A percentile compares a stretch with the other conserved stretches of the same genome.
Conservation (phyloP, 78 protist species). For the Emiliania huxleyi region DNA sequence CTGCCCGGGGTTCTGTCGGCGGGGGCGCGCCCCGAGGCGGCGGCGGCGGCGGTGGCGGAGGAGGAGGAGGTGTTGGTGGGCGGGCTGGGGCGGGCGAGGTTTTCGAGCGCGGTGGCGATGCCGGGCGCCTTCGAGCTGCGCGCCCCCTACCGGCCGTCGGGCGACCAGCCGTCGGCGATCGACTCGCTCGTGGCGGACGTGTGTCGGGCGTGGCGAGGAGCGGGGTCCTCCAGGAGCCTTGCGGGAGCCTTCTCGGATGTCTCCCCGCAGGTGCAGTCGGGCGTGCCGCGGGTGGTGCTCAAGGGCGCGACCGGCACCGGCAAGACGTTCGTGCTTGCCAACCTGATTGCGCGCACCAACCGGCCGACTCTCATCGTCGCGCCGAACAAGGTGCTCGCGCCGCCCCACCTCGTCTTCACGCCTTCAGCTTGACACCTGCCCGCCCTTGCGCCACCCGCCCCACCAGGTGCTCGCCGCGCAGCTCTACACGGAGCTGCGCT, state of each 20-base stretch:
- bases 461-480: conserved; percentile 41
- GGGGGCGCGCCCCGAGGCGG: neutral
- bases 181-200: neutral
- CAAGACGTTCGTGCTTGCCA: conserved; percentile 47
- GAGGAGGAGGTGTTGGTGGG: neutral
- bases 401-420: neutral
- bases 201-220: no score
- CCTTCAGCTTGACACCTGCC: neutral
- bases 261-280: no score
- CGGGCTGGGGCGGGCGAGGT: neutral
- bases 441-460: neutral
- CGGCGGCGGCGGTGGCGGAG: neutral
- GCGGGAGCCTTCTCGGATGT: no score
- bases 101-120: neutral
- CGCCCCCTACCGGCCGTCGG: neutral
- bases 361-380: conserved; percentile 45
- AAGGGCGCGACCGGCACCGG: conserved; percentile 34
- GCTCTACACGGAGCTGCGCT: conserved; percentile 40
- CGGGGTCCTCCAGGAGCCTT: no score
- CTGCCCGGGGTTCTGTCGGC: no score
- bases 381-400: conserved; percentile 43
- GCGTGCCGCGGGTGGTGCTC: neutral
- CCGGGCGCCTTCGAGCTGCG: neutral
- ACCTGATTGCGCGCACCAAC: neutral
- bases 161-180: conserved; percentile 37